These are phyloP conservation scores for Ensete glaucum DNA, from an alignment of 176 grass and related monocot genomes.

Conservation along the genomic window DNA sequence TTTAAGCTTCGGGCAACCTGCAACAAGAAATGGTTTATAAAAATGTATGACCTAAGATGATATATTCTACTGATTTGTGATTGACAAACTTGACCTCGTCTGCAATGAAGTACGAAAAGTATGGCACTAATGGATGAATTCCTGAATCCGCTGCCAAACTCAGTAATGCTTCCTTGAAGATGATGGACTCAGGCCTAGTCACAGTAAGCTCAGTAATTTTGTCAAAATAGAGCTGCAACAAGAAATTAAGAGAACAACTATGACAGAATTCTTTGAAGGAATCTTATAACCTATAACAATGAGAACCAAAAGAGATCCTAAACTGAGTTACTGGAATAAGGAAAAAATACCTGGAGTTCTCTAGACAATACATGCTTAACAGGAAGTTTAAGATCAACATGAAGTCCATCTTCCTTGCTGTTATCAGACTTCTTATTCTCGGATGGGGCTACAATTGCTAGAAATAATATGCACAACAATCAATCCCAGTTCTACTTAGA, in stretches of 20 bases:
- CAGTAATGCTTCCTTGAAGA: constrained; percentile 87
- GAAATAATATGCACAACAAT: not conserved
- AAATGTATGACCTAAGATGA: not conserved
- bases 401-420: constrained; percentile 69
- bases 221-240: constrained; percentile 85
- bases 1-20: constrained; percentile 82
- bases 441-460: constrained; percentile 53
- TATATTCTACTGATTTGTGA: not conserved
- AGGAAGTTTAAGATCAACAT: constrained; percentile 80
- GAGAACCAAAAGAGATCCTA: not conserved
- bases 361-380: constrained; percentile 94
- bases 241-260: constrained; percentile 19
- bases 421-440: constrained; percentile 64
- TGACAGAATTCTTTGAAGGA: constrained; percentile 1
- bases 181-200: constrained; percentile 46
- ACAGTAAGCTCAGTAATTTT: constrained; percentile 88
- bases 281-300: not conserved
- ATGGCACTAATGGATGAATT: constrained; percentile 85
- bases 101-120: constrained; percentile 88
- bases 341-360: constrained; percentile 57
- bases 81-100: constrained; percentile 49
- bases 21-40: not conserved
- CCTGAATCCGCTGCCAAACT: constrained; percentile 88
- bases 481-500: not conserved
- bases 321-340: not conserved